Percentiles rank a stretch among this genome's conserved stretches.
Conservation (phyloP, 2,329 filamentous ascomycete genomes). For the Geoglossum cookeanum region DNA sequence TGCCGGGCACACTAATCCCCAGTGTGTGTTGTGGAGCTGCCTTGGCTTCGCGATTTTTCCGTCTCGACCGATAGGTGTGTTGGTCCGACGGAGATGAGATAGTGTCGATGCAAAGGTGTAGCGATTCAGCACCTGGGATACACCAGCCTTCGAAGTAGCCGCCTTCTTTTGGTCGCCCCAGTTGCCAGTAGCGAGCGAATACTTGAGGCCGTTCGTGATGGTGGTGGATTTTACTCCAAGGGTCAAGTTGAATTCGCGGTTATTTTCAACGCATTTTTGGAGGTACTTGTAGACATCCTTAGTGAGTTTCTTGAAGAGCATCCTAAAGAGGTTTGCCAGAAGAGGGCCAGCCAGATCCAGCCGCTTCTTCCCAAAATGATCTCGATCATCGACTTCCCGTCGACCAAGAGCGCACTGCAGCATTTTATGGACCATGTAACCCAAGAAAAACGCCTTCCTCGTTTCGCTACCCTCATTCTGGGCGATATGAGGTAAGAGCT, state of each 20-base stretch:
- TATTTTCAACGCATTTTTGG: slow-evolving; percentile 77
- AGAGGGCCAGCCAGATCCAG: slow-evolving; percentile 87
- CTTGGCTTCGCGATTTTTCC: slow-evolving; percentile 96
- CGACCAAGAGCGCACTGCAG: slow-evolving; percentile 84
- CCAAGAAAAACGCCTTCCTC: slow-evolving; percentile 90
- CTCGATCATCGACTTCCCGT: slow-evolving; percentile 86
- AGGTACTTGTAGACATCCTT: slow-evolving; percentile 82
- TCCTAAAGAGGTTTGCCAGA: slow-evolving; percentile 88
- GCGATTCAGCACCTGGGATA: slow-evolving; percentile 92
- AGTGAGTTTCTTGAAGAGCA: slow-evolving; percentile 76
- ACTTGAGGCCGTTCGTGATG: slow-evolving; percentile 84
- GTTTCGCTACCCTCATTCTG: slow-evolving; percentile 90
- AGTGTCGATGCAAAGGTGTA: slow-evolving; percentile 95
- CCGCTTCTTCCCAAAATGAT: slow-evolving; percentile 98
- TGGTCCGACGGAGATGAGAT: slow-evolving; percentile 90
- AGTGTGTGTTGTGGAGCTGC: slow-evolving; percentile 96
- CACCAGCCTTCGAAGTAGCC: slow-evolving; percentile 81
- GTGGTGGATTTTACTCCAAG: slow-evolving; percentile 83
- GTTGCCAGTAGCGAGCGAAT: slow-evolving; percentile 92
- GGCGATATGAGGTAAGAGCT: slow-evolving; percentile 89
- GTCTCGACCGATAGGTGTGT: slow-evolving; percentile 92
- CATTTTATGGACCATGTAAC: slow-evolving; percentile 96
- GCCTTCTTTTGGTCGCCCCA: slow-evolving; percentile 99
- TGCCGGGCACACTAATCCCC: slow-evolving; percentile 91
- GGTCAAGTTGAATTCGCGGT: slow-evolving; percentile 74